Conservation (phyloP, 2,329 filamentous ascomycete genomes). For the Coniochaeta hoffmannii region DNA sequence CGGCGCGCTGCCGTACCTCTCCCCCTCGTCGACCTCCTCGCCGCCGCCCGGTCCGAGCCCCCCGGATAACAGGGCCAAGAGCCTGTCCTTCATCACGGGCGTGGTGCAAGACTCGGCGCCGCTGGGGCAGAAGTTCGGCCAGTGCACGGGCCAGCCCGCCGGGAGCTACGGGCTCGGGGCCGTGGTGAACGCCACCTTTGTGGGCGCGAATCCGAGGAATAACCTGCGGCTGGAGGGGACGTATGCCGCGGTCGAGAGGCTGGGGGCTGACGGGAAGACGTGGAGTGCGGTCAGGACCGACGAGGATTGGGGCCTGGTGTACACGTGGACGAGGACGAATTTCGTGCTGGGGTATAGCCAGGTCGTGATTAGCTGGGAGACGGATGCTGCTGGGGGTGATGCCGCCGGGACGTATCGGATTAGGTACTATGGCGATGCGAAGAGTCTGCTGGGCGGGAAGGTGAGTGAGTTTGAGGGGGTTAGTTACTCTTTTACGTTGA, state of each 20-base stretch:
- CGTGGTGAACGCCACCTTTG: slow-evolving; percentile 59
- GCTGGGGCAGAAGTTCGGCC: slow-evolving; percentile 61
- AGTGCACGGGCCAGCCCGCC: slow-evolving; percentile 47
- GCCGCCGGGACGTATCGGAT: slow-evolving; percentile 63
- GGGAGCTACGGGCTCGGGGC: slow-evolving; percentile 49
- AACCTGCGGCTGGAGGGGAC: slow-evolving; percentile 71
- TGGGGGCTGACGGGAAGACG: slow-evolving; percentile 25
- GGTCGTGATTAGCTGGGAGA: slow-evolving; percentile 72
- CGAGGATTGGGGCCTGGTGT: slow-evolving; percentile 74
- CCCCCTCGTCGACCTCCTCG: slow-evolving; percentile 31
- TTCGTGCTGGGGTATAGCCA: slow-evolving; percentile 65
- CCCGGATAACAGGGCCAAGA: slow-evolving; percentile 69
- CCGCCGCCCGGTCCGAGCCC: slow-evolving; percentile 44
- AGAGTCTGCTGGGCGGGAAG: slow-evolving; percentile 51
- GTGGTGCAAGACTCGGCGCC: slow-evolving; percentile 67
- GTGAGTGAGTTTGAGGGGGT: slow-evolving; percentile 52
- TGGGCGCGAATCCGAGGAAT: slow-evolving; percentile 84
- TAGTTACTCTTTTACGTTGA: slow-evolving; percentile 20
- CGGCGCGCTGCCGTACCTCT: slow-evolving; percentile 60
- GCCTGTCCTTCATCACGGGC: slow-evolving; percentile 69
- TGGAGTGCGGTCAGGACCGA: slow-evolving; percentile 71
- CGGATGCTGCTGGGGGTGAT: slow-evolving; percentile 46
- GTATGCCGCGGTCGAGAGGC: slow-evolving; percentile 67
- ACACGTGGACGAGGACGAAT: slow-evolving; percentile 69
- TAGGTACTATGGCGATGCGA: slow-evolving; percentile 75